phyloP scores from a whole-genome alignment of 805 yeast genomes.

The Torulaspora indica region DNA sequence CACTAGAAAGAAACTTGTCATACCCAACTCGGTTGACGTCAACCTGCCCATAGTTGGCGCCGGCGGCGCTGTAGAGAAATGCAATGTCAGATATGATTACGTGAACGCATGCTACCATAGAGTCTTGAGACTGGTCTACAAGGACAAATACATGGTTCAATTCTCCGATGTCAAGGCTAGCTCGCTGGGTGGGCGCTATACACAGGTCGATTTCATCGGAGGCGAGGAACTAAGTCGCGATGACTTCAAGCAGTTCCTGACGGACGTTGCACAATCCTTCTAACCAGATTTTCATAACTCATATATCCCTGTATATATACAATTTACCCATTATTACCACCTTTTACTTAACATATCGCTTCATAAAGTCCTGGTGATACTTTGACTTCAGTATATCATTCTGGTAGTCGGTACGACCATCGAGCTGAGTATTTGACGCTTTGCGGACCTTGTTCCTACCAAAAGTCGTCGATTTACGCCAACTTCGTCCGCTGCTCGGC shows the following conservation, averaged over 20 bases:
- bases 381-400: conserved; percentile 39
- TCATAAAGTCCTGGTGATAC: conserved; percentile 42
- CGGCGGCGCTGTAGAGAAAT: conserved; percentile 1
- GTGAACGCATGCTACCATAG: conserved; percentile 24
- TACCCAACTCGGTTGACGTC: conserved; percentile 15
- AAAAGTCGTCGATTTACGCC: conserved; percentile 28
- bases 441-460: conserved; percentile 22
- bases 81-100: conserved; percentile 21
- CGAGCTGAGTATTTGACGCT: conserved; percentile 25
- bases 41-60: conserved; percentile 11
- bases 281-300: conserved; percentile 2
- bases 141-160: conserved; percentile 32
- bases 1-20: conserved; percentile 11
- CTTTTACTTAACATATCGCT: conserved; percentile 36
- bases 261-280: conserved; percentile 15
- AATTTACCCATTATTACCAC: not conserved
- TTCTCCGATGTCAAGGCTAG: conserved; percentile 32
- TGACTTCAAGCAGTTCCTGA: conserved; percentile 18
- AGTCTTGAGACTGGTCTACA: conserved; percentile 26
- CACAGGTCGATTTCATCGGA: conserved; percentile 31
- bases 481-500: conserved; percentile 20
- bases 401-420: conserved; percentile 20
- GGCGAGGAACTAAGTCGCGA: conserved; percentile 14
- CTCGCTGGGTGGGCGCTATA: conserved; percentile 24
- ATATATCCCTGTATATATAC: conserved; percentile 4